phyloP scores from a whole-genome alignment of 2,329 filamentous ascomycete genomes.

The Claviceps fusiformis region DNA sequence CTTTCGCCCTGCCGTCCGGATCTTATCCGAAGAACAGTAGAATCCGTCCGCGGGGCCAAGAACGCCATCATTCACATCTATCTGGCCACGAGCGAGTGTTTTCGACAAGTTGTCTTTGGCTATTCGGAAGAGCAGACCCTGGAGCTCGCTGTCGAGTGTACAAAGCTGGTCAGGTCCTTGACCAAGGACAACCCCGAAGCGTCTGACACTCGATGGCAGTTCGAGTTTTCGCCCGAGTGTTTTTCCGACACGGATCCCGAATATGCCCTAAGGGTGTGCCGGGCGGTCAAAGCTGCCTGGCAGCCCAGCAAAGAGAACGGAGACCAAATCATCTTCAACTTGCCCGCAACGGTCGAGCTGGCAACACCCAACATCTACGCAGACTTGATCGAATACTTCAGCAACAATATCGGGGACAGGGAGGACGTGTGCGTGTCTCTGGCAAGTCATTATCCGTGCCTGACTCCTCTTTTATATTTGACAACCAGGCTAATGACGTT shows the following conservation, averaged over 20 bases:
- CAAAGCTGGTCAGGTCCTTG: constrained; percentile 73
- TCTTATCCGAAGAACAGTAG: constrained; percentile 77
- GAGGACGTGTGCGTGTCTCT: constrained; percentile 82
- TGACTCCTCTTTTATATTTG: not conserved
- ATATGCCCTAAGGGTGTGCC: constrained; percentile 70
- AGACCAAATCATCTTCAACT: constrained; percentile 86
- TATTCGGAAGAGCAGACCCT: constrained; percentile 73
- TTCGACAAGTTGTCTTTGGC: constrained; percentile 80
- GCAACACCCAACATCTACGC: constrained; percentile 90
- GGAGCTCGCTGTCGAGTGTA: constrained; percentile 71
- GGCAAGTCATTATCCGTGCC: not conserved
- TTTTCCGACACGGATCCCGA: constrained; percentile 87
- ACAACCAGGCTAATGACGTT: not conserved
- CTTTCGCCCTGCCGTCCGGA: constrained; percentile 86
- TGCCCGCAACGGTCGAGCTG: constrained; percentile 93
- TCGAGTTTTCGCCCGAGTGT: constrained; percentile 73
- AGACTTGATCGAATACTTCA: constrained; percentile 94
- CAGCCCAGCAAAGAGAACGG: constrained; percentile 51
- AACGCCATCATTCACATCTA: constrained; percentile 94
- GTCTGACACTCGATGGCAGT: constrained; percentile 54
- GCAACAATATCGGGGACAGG: constrained; percentile 66
- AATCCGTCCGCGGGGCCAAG: constrained; percentile 77
- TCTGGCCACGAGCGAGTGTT: constrained; percentile 90
- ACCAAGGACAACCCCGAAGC: constrained; percentile 63
- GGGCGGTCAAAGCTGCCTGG: constrained; percentile 92